Percentiles rank a stretch among this genome's conserved stretches.
Evolutionary conservation across 345 rosid species (phyloP).

Genomic region (Cardamine occulta): DNA sequence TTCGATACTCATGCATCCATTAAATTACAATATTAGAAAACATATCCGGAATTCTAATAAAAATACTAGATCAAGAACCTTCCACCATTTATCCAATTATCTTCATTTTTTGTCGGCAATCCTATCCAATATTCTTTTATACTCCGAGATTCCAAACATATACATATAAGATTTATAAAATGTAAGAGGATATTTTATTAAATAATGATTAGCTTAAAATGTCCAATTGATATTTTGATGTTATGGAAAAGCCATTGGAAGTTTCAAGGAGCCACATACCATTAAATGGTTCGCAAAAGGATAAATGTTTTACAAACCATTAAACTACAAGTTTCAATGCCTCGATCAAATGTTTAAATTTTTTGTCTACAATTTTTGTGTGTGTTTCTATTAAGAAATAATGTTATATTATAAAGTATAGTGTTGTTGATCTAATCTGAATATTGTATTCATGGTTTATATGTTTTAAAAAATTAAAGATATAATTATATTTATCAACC

Average conservation of each 20-base stretch:
- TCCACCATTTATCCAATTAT: neutral
- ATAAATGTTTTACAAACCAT: neutral
- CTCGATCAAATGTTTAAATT: neutral
- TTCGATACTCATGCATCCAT: no score
- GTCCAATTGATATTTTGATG: slow-evolving; percentile 22
- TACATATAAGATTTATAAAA: neutral
- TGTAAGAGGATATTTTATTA: slow-evolving; percentile 5
- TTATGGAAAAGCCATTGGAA: slow-evolving; percentile 29
- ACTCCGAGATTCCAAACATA: slow-evolving; percentile 16
- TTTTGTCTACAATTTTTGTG: neutral
- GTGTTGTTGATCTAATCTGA: neutral
- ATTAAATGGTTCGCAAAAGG: neutral
- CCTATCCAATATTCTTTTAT: neutral
- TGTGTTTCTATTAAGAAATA: neutral
- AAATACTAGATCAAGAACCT: neutral
- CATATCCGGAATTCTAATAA: neutral
- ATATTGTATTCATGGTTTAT: neutral
- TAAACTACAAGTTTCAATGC: neutral
- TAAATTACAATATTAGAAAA: neutral
- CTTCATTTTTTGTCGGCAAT: no score
- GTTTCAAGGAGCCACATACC: slow-evolving; percentile 21
- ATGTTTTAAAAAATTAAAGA: neutral
- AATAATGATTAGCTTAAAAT: neutral
- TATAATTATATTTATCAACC: neutral
- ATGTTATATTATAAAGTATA: neutral